Conservation (phyloP, 805 yeast species). For the Metschnikowia santaceciliae region DNA sequence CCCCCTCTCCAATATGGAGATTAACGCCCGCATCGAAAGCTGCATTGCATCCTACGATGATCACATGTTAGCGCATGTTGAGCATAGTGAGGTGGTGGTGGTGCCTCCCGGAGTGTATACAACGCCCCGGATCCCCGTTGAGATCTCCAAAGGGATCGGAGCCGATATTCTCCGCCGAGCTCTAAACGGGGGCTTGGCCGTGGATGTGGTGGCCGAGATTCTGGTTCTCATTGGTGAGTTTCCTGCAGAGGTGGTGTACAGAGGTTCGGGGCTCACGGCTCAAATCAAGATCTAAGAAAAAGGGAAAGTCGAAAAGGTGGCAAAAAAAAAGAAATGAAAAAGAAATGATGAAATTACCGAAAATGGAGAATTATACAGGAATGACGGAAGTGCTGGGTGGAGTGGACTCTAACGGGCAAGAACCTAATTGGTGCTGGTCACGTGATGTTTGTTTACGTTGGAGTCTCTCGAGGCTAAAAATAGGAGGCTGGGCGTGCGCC, state of each 20-base stretch:
- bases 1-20: conserved; percentile 48
- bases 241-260: conserved; percentile 40
- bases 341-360: too few species aligned
- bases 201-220: conserved; percentile 45
- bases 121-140: conserved; percentile 49
- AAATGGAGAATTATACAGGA: too few species aligned
- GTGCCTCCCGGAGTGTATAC: conserved; percentile 52
- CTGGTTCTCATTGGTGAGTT: conserved; percentile 38
- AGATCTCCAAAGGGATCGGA: conserved; percentile 43
- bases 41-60: conserved; percentile 50
- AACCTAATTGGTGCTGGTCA: not conserved
- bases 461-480: conserved; percentile 1
- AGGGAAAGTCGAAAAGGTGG: too few species aligned
- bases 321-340: too few species aligned
- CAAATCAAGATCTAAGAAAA: conserved; percentile 26
- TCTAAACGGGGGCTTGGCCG: conserved; percentile 45
- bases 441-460: conserved; percentile 13
- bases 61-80: conserved; percentile 43
- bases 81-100: conserved; percentile 35
- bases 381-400: too few species aligned
- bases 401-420: too few species aligned
- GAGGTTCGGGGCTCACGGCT: conserved; percentile 43
- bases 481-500: conserved; percentile 5
- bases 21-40: conserved; percentile 37
- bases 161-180: conserved; percentile 49